A percentile compares a stretch with the other conserved stretches of the same genome.
These are phyloP conservation scores for Magnusiomyces magnusii DNA, from an alignment of 1,139 yeast genomes.

Conservation along the genomic window DNA sequence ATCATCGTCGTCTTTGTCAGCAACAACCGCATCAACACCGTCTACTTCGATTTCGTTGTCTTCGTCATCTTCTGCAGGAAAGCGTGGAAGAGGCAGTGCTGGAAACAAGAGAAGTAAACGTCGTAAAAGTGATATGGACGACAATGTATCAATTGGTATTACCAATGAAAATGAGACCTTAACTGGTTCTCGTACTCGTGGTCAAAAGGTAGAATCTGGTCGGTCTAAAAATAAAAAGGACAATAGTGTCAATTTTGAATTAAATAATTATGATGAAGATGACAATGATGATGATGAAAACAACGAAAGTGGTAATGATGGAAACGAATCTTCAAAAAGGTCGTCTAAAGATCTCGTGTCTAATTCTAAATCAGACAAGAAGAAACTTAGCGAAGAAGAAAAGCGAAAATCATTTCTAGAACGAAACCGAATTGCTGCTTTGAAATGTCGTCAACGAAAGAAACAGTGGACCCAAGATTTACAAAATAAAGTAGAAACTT, in stretches of 20 bases:
- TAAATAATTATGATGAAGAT: neutral
- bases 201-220: neutral
- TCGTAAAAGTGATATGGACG: neutral
- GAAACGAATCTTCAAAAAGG: neutral
- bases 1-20: neutral
- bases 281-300: neutral
- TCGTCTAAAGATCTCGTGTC: neutral
- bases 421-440: conserved; percentile 89
- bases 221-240: neutral
- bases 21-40: neutral
- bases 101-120: neutral
- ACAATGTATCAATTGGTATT: neutral
- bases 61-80: neutral
- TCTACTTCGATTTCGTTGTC: neutral
- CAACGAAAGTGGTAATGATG: neutral
- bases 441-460: conserved; percentile 91
- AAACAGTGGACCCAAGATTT: conserved; percentile 79
- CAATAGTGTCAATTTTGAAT: neutral
- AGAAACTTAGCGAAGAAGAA: conserved; percentile 46
- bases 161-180: neutral
- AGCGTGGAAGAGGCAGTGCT: neutral
- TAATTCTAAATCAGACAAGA: conserved; percentile 18
- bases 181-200: neutral
- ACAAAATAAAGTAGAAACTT: conserved; percentile 68
- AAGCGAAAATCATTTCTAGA: conserved; percentile 80